phyloP scores from a whole-genome alignment of 495 filamentous ascomycete genomes.

The Aspergillus cavernicola region DNA sequence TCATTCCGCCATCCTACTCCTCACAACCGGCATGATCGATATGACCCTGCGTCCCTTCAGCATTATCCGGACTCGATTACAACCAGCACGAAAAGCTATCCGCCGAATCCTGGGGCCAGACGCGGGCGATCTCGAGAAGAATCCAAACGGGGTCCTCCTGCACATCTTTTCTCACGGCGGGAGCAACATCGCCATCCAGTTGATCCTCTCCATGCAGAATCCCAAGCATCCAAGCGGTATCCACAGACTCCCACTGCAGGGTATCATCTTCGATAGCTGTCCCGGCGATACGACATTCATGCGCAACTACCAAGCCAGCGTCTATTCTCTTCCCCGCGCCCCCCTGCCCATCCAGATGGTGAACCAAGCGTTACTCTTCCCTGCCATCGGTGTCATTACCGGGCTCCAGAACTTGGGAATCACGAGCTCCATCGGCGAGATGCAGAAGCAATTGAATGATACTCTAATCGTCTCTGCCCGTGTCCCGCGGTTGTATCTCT shows the following conservation, averaged over 20 bases:
- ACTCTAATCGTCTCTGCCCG: conserved; percentile 16
- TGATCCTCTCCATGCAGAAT: conserved; percentile 23
- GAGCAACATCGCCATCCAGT: conserved; percentile 22
- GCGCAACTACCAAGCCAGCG: conserved; percentile 23
- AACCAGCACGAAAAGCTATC: conserved; percentile 21
- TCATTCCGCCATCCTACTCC: conserved; percentile 22
- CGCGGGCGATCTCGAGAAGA: conserved; percentile 1
- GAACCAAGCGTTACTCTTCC: conserved; percentile 21
- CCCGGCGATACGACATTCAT: conserved; percentile 27
- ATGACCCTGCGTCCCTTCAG: conserved; percentile 17
- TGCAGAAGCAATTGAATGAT: conserved; percentile 26
- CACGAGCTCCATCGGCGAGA: conserved; percentile 20
- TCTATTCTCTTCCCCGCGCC: conserved; percentile 15
- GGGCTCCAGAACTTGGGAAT: conserved; percentile 19
- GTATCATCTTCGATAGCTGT: conserved; percentile 29
- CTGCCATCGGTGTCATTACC: conserved; percentile 17
- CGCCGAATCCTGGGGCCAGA: conserved; percentile 11
- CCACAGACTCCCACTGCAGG: conserved; percentile 13
- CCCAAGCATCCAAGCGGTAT: conserved; percentile 11
- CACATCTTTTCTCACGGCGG: conserved; percentile 34
- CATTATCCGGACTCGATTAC: conserved; percentile 18
- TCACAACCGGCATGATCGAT: conserved; percentile 21
- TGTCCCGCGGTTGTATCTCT: conserved; percentile 29
- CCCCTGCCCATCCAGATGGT: conserved; percentile 11
- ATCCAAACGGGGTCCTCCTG: conserved; percentile 20